These are phyloP conservation scores for Citrus glauca DNA, from an alignment of 345 rosid species.

Conservation along the genomic window DNA sequence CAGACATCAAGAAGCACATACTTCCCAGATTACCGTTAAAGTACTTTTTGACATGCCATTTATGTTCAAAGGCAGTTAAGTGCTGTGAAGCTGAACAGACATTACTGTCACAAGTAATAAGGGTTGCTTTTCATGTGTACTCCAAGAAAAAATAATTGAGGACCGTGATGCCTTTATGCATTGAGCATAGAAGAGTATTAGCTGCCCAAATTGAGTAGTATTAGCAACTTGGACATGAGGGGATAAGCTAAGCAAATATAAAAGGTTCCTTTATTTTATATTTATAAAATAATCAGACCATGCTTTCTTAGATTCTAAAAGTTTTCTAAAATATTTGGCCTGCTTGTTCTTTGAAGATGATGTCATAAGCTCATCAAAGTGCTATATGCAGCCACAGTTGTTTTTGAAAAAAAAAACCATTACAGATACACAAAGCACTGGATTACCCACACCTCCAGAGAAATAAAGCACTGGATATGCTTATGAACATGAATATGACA, in stretches of 20 bases:
- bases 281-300: neutral
- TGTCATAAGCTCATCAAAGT: neutral
- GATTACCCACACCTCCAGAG: neutral
- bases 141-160: neutral
- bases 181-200: neutral
- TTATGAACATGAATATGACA: neutral
- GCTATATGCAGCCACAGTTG: neutral
- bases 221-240: neutral
- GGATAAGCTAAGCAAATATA: neutral
- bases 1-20: slow-evolving; percentile 1
- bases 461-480: neutral
- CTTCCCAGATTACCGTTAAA: neutral
- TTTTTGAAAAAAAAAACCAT: neutral
- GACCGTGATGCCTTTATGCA: neutral
- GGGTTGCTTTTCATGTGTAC: neutral
- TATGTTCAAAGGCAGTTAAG: neutral
- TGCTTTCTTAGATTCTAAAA: neutral
- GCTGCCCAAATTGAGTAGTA: neutral
- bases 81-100: neutral
- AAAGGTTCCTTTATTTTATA: neutral
- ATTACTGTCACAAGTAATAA: neutral
- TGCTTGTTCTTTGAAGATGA: neutral
- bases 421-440: neutral
- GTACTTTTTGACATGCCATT: neutral
- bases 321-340: neutral